phyloP scores from a whole-genome alignment of 306 rosid species.

The Gastrolobium villosum region DNA sequence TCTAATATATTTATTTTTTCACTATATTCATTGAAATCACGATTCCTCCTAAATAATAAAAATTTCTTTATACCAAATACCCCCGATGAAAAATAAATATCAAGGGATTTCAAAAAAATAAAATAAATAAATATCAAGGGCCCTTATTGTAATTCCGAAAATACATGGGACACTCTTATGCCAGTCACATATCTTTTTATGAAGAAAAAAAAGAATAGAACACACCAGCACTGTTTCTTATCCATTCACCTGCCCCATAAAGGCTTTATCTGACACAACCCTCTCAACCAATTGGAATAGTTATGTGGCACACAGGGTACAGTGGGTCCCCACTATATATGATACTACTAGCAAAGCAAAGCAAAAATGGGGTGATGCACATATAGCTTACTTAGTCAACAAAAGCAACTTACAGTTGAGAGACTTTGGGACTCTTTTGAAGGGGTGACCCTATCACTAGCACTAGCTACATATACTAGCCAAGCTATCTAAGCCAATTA shows the following conservation, averaged over 20 bases:
- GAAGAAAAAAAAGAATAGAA: not conserved
- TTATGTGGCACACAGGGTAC: slow-evolving; percentile 65
- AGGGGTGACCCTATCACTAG: slow-evolving; percentile 14
- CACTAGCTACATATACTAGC: slow-evolving; percentile 1
- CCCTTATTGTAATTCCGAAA: not conserved
- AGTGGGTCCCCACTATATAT: slow-evolving; percentile 36
- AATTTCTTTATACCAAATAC: too few relatives aligned
- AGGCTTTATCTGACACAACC: slow-evolving; percentile 29
- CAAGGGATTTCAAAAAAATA: too few relatives aligned
- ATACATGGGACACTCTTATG: not conserved
- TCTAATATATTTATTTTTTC: too few relatives aligned
- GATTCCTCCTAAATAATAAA: too few relatives aligned
- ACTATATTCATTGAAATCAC: too few relatives aligned
- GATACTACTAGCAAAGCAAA: not conserved
- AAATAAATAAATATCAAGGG: too few relatives aligned
- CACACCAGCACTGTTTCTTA: slow-evolving; percentile 20
- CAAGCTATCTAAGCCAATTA: slow-evolving; percentile 17
- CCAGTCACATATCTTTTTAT: not conserved
- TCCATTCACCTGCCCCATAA: slow-evolving; percentile 13
- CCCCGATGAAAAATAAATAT: not conserved
- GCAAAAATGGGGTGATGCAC: slow-evolving; percentile 35
- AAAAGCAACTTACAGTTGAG: slow-evolving; percentile 57
- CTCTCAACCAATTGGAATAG: slow-evolving; percentile 55
- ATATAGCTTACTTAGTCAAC: slow-evolving; percentile 54
- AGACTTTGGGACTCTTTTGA: slow-evolving; percentile 11